phyloP scores from a whole-genome alignment of 1,284 basidiomycete species.

The Crepidotus sp. region DNA sequence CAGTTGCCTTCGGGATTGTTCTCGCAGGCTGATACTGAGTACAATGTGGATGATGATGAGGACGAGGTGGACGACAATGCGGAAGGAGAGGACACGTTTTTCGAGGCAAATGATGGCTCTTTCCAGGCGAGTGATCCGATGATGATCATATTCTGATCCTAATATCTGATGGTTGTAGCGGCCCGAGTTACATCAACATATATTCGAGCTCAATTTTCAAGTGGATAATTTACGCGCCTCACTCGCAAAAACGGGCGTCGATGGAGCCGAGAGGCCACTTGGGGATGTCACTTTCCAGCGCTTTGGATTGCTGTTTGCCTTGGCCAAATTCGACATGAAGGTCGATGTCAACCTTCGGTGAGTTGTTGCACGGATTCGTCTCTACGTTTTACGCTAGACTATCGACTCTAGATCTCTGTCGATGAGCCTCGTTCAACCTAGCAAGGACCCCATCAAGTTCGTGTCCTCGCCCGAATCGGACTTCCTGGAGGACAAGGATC shows the following conservation, averaged over 20 bases:
- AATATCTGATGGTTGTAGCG: constrained; percentile 18
- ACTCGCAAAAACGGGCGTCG: constrained; percentile 61
- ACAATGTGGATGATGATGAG: constrained; percentile 64
- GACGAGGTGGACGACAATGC: constrained; percentile 33
- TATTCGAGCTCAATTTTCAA: constrained; percentile 83
- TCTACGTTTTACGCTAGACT: constrained; percentile 5
- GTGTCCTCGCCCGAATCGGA: constrained; percentile 63
- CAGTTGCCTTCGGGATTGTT: constrained; percentile 50
- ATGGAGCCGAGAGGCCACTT: constrained; percentile 61
- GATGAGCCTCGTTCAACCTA: constrained; percentile 64
- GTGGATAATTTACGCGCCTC: constrained; percentile 85
- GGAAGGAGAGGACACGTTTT: constrained; percentile 46
- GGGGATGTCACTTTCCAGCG: constrained; percentile 78
- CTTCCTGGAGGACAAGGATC: constrained; percentile 48
- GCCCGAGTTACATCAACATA: constrained; percentile 68
- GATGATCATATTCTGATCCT: constrained; percentile 7
- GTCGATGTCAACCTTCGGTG: constrained; percentile 81
- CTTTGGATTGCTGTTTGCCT: constrained; percentile 68
- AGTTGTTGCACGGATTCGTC: constrained; percentile 21
- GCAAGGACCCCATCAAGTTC: constrained; percentile 53
- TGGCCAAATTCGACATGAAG: constrained; percentile 82
- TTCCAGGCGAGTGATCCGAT: constrained; percentile 39
- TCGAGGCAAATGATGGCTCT: constrained; percentile 64
- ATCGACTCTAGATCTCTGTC: constrained; percentile 47
- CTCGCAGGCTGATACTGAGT: constrained; percentile 43